Base-by-base conservation (phyloP, 2,329 filamentous ascomycete species). In the Pseudodiploospora longispora region DNA sequence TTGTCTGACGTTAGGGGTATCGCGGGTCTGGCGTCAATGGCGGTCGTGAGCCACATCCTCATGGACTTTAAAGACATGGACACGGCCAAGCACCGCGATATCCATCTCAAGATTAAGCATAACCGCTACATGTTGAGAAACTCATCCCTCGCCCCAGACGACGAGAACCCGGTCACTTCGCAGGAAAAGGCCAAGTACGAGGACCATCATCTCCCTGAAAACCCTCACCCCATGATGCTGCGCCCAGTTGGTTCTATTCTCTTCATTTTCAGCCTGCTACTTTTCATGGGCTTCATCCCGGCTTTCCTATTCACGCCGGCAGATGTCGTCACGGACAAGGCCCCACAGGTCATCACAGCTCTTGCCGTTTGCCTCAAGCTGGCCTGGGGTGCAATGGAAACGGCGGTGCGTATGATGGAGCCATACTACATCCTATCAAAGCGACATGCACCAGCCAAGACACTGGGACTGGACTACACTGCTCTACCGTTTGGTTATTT, bases 51-150 rank as follows among this genome's bases (percentile, higher is more conserved):
- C 50, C 83, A 87, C 52, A 85, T 87, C 57, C 65, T 87, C 50
- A 80, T 80, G 62, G 84, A 88, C 56, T 87, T 88, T 56, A 80
- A 79, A 50, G 81, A 81, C 45, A 76, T 85, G 64, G 84, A 88
- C 56, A 76, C 78, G 1, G 82, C 78, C 6, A 78, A 72, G 4
- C 78, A 82, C 43, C 68, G 78, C 40, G 75, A 81, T 42, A 87
- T 88, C 36, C 83, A 87, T 58, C 69, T 78, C 40, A 76, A 74
- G 52, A 69, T 88, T n/a, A 80, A 80, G 48, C 63, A 77, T 29
- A 75, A 78, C 47, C 77, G 83, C 33, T 88, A 87, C 52, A 75
- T 82, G 43, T 65, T 88, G 27, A 77, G 81, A 49, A 86, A 87
- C 60, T 83, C 80, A 10, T 83, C 82, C 1, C 68, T 88, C 3